These are phyloP conservation scores for Plasmopara muralis DNA, from an alignment of 352 stramenopile species.

Conservation along the genomic window DNA sequence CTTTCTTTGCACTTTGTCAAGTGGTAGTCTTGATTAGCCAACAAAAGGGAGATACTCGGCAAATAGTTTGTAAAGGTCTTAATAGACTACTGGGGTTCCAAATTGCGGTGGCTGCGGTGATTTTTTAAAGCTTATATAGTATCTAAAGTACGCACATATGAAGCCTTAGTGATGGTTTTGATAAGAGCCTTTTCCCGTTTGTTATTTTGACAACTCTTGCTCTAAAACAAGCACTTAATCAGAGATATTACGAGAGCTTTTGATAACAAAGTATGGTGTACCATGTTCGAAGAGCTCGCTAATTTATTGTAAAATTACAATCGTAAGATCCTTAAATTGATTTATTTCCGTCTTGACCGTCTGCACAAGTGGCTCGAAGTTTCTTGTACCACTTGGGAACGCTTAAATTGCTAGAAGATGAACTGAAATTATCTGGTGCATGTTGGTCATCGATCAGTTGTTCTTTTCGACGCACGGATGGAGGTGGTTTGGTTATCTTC, in stretches of 20 bases:
- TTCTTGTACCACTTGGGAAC: constrained; percentile 66
- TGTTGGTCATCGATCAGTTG: not conserved
- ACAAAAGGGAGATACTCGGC: constrained; percentile 37
- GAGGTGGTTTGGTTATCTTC: constrained; percentile 46
- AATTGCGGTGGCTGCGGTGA: constrained; percentile 19
- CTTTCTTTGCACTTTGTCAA: constrained; percentile 1
- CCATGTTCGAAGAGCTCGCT: too few species aligned
- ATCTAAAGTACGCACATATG: constrained; percentile 19
- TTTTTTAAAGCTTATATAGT: constrained; percentile 46
- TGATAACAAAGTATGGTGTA: too few species aligned
- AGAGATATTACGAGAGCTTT: too few species aligned
- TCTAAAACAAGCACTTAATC: too few species aligned
- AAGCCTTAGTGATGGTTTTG: not conserved
- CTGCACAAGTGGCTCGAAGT: constrained; percentile 8
- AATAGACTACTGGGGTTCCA: constrained; percentile 12
- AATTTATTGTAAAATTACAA: too few species aligned
- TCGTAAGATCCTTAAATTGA: not conserved
- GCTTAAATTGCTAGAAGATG: constrained; percentile 17
- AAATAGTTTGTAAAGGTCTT: constrained; percentile 26
- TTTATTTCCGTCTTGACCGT: not conserved
- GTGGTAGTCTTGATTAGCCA: constrained; percentile 35
- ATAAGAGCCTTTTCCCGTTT: too few species aligned
- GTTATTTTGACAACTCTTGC: too few species aligned
- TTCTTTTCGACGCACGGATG: constrained; percentile 9
- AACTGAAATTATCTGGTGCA: not conserved